Evolutionary conservation across 1,139 yeast species (phyloP).

Genomic region (Debaryomyces coudertii): DNA sequence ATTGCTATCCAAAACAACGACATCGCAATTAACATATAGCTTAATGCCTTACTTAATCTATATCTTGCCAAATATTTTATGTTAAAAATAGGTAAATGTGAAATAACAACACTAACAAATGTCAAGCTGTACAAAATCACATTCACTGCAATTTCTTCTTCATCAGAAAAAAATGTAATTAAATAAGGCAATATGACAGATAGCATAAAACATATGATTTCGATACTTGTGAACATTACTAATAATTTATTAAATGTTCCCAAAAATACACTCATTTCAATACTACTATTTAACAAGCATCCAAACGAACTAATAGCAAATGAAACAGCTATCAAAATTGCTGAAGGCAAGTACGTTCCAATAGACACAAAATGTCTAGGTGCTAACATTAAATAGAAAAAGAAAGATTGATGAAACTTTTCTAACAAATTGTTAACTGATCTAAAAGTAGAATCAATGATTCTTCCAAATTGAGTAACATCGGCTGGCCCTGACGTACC

Average conservation of each 20-base stretch:
- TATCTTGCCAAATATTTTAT: constrained; percentile 13
- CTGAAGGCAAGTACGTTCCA: constrained; percentile 91
- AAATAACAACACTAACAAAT: constrained; percentile 20
- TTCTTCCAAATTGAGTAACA: constrained; percentile 89
- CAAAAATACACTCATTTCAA: constrained; percentile 27
- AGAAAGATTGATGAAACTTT: constrained; percentile 95
- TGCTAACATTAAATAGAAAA: constrained; percentile 82
- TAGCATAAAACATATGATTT: constrained; percentile 32
- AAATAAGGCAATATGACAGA: constrained; percentile 34
- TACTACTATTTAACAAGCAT: constrained; percentile 51
- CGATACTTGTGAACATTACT: constrained; percentile 38
- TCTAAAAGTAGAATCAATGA: constrained; percentile 83
- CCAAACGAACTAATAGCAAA: constrained; percentile 75
- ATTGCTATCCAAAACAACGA: constrained; percentile 67
- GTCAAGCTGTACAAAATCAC: constrained; percentile 25
- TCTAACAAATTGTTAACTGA: constrained; percentile 91
- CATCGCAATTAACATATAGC: constrained; percentile 37
- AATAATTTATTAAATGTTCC: constrained; percentile 30
- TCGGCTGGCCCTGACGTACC: constrained; percentile 64
- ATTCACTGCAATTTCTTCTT: constrained; percentile 21
- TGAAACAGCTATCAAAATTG: constrained; percentile 69
- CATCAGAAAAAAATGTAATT: constrained; percentile 17
- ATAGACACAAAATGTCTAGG: constrained; percentile 86
- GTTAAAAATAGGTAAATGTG: constrained; percentile 25
- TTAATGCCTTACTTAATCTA: constrained; percentile 23